A percentile compares a stretch with the other conserved stretches of the same genome.
Evolutionary conservation across 2,329 filamentous ascomycete genomes (phyloP).

Genomic region (Xylariaceae sp.): DNA sequence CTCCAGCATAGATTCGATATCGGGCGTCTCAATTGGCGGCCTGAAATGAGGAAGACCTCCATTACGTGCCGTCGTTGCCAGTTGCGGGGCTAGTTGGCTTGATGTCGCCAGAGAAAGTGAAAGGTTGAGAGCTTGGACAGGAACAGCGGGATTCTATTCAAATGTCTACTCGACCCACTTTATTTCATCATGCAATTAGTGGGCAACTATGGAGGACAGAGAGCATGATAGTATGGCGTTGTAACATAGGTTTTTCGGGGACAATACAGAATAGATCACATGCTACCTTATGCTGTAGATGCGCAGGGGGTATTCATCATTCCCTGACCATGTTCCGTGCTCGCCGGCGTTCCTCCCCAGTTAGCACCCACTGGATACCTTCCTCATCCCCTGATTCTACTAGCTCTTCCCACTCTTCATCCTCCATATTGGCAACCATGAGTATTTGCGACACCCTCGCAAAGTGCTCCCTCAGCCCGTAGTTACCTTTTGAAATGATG

Average conservation of each 20-base stretch:
- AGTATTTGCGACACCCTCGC: constrained; percentile 64
- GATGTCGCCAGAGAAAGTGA: no score
- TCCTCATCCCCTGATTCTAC: constrained; percentile 42
- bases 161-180: no score
- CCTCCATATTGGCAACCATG: constrained; percentile 74
- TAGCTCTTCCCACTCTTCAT: constrained; percentile 74
- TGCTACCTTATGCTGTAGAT: constrained; percentile 5
- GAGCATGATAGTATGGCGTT: no score
- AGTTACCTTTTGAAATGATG: constrained; percentile 56
- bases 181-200: no score
- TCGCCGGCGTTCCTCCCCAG: constrained; percentile 57
- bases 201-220: no score
- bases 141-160: no score
- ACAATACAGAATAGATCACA: constrained; percentile 1
- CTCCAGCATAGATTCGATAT: constrained; percentile 35
- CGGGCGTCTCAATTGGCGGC: no score
- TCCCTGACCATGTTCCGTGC: constrained; percentile 55
- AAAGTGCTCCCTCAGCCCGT: constrained; percentile 65
- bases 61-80: no score
- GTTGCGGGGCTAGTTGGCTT: no score
- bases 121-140: no score
- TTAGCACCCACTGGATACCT: constrained; percentile 58
- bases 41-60: no score
- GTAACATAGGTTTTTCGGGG: no score
- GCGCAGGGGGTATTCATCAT: constrained; percentile 10